Evolutionary conservation across 345 rosid genomes (phyloP).

Genomic region (Acer saccharum): DNA sequence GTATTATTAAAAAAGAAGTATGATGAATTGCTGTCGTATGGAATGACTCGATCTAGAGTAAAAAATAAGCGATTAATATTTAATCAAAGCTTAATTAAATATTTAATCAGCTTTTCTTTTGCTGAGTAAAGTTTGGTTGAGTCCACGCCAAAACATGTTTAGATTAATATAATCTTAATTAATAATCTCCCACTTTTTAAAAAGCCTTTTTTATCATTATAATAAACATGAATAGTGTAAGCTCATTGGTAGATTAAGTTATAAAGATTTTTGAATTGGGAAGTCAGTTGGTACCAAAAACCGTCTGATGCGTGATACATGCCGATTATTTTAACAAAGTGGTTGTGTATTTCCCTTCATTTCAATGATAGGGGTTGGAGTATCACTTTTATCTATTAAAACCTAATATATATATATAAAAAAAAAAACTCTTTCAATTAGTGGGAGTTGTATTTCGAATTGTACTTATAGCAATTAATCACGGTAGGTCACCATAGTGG

Average conservation of each 20-base stretch:
- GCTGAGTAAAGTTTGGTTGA: conserved; percentile 16
- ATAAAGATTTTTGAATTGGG: not conserved
- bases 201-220: conserved; percentile 9
- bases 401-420: too few species aligned
- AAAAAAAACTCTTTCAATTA: too few species aligned
- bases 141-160: conserved; percentile 24
- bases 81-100: not conserved
- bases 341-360: too few species aligned
- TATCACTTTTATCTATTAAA: too few species aligned
- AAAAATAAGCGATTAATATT: not conserved
- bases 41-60: conserved; percentile 29
- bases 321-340: too few species aligned
- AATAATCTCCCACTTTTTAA: not conserved
- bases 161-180: conserved; percentile 11
- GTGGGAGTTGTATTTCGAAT: too few species aligned
- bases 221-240: conserved; percentile 6
- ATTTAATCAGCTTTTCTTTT: not conserved
- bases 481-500: too few species aligned
- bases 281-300: not conserved
- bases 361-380: too few species aligned
- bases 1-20: conserved; percentile 1
- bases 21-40: conserved; percentile 13
- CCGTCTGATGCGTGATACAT: not conserved
- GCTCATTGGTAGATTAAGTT: conserved; percentile 20
- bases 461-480: too few species aligned